Evolutionary conservation across 1,284 basidiomycete species (phyloP).

Genomic region (Taiwanofungus camphoratus): DNA sequence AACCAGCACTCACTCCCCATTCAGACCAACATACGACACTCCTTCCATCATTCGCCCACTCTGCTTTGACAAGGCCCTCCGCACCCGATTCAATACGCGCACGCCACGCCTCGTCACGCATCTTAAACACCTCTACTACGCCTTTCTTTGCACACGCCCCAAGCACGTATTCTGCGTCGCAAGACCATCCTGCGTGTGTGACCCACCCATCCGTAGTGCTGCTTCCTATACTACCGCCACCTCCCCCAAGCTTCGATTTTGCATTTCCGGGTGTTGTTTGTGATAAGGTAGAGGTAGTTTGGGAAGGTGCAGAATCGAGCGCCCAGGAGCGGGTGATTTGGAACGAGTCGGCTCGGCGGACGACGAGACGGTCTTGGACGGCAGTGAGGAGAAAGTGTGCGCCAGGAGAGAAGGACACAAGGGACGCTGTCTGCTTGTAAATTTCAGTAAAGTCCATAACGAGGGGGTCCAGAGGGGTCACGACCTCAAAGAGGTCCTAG

Average conservation of each 20-base stretch:
- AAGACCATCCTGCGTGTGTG: slow-evolving; percentile 76
- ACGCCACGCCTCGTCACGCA: slow-evolving; percentile 69
- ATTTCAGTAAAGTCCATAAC: slow-evolving; percentile 70
- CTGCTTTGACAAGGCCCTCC: slow-evolving; percentile 79
- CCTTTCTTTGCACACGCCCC: slow-evolving; percentile 64
- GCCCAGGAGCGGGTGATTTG: slow-evolving; percentile 72
- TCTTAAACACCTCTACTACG: slow-evolving; percentile 65
- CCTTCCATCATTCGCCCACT: slow-evolving; percentile 82
- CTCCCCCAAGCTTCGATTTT: slow-evolving; percentile 3
- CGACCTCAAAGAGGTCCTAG: neutral
- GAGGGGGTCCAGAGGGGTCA: neutral
- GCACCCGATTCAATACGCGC: slow-evolving; percentile 69
- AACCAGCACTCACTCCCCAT: slow-evolving; percentile 66
- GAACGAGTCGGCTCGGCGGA: slow-evolving; percentile 71
- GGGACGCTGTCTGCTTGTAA: slow-evolving; percentile 62
- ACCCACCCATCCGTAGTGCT: slow-evolving; percentile 47
- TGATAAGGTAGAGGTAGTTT: slow-evolving; percentile 29
- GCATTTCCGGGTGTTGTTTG: slow-evolving; percentile 15
- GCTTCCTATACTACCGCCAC: slow-evolving; percentile 1
- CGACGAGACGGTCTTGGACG: slow-evolving; percentile 63
- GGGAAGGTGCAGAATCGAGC: slow-evolving; percentile 42
- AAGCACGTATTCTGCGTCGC: slow-evolving; percentile 76
- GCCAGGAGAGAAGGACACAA: slow-evolving; percentile 69
- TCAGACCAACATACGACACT: slow-evolving; percentile 83
- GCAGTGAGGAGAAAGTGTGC: slow-evolving; percentile 72